Evolutionary conservation across 1,284 basidiomycete genomes (phyloP).

Genomic region (Xerocomus tenax): DNA sequence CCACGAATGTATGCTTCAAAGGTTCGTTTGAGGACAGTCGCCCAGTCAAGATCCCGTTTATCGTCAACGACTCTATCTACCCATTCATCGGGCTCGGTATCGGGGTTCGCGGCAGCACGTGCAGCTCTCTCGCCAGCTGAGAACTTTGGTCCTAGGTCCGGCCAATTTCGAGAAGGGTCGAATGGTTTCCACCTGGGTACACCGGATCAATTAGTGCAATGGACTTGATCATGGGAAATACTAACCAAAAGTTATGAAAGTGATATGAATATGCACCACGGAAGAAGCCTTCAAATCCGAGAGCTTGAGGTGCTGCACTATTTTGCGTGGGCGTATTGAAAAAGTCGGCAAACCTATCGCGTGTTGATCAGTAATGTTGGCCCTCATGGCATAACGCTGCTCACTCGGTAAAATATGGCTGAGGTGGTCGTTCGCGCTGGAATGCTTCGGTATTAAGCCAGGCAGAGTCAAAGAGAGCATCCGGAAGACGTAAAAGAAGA

Average conservation of each 20-base stretch:
- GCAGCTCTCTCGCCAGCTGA: constrained; percentile 60
- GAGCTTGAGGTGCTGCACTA: constrained; percentile 63
- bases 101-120: constrained; percentile 34
- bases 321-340: constrained; percentile 67
- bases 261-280: constrained; percentile 80
- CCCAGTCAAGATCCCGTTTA: constrained; percentile 79
- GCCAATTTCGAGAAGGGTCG: constrained; percentile 81
- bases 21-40: constrained; percentile 82
- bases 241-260: constrained; percentile 77
- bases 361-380: constrained; percentile 1
- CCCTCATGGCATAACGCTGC: constrained; percentile 21
- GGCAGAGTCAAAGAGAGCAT: constrained; percentile 80
- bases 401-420: constrained; percentile 75
- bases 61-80: constrained; percentile 40
- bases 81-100: constrained; percentile 31
- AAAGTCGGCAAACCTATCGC: constrained; percentile 59
- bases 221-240: background rate
- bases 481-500: constrained; percentile 68
- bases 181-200: constrained; percentile 82
- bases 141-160: constrained; percentile 80
- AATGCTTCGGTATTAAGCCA: constrained; percentile 80
- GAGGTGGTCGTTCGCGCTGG: constrained; percentile 74
- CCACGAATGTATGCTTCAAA: constrained; percentile 84
- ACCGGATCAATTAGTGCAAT: background rate
- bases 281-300: constrained; percentile 83